Evolutionary conservation across 1,284 basidiomycete species (phyloP).

Genomic region (Schizophyllum commune): DNA sequence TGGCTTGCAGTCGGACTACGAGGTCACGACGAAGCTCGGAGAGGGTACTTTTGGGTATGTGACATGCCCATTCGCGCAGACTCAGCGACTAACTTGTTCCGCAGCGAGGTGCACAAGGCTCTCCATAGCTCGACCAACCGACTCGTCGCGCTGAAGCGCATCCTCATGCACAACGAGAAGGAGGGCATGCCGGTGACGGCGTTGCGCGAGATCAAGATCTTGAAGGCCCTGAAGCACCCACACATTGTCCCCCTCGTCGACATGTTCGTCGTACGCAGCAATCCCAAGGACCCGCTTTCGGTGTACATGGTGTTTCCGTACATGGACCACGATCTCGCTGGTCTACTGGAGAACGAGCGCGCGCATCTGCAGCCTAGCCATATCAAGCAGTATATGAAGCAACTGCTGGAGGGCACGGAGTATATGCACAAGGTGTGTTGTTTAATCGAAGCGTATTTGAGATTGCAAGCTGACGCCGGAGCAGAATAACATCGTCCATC

Average conservation of each 20-base stretch:
- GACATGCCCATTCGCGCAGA: slow-evolving; percentile 8
- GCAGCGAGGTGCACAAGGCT: slow-evolving; percentile 85
- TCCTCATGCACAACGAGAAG: slow-evolving; percentile 94
- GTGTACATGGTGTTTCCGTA: slow-evolving; percentile 99
- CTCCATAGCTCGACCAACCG: slow-evolving; percentile 54
- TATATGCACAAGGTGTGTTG: slow-evolving; percentile 82
- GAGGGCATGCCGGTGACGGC: slow-evolving; percentile 97
- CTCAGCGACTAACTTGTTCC: slow-evolving; percentile 3
- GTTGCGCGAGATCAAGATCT: slow-evolving; percentile 95
- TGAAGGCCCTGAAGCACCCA: slow-evolving; percentile 84
- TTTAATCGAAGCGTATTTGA: slow-evolving; percentile 3
- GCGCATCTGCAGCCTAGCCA: slow-evolving; percentile 76
- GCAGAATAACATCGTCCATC: slow-evolving; percentile 92
- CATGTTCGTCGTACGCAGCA: slow-evolving; percentile 75
- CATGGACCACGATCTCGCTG: slow-evolving; percentile 98
- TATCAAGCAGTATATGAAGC: slow-evolving; percentile 95
- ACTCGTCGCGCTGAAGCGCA: slow-evolving; percentile 86
- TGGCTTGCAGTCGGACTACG: slow-evolving; percentile 73
- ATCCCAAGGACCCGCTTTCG: slow-evolving; percentile 60
- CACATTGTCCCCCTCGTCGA: slow-evolving; percentile 87
- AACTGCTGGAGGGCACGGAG: slow-evolving; percentile 89
- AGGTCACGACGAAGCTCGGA: slow-evolving; percentile 78
- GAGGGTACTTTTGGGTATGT: slow-evolving; percentile 92
- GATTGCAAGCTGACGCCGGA: slow-evolving; percentile 2
- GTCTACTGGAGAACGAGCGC: slow-evolving; percentile 84